Conservation (phyloP, 169 alveolate species). For the Hepatocystis sp. region DNA sequence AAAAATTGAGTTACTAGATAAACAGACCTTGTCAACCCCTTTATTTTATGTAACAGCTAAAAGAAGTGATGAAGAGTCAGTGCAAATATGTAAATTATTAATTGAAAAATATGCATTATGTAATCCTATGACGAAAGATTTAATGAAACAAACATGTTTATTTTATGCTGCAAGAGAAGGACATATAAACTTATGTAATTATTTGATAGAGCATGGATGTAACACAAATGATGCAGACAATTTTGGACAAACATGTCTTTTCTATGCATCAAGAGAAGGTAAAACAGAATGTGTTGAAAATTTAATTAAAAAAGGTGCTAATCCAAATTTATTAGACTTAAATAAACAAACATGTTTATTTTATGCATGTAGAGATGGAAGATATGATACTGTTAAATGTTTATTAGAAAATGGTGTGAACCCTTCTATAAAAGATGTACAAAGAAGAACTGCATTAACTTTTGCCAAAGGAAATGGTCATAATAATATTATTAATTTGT, state of each 20-base stretch:
- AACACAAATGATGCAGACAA: slow-evolving; percentile 92
- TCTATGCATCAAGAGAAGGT: slow-evolving; percentile 95
- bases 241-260: slow-evolving; percentile 92
- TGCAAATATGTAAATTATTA: slow-evolving; percentile 86
- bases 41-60: slow-evolving; percentile 90
- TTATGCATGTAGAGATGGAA: slow-evolving; percentile 94
- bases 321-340: slow-evolving; percentile 90
- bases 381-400: slow-evolving; percentile 90
- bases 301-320: slow-evolving; percentile 89
- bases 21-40: slow-evolving; percentile 85
- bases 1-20: slow-evolving; percentile 76
- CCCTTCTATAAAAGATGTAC: slow-evolving; percentile 89
- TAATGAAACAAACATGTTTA: slow-evolving; percentile 92
- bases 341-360: slow-evolving; percentile 92
- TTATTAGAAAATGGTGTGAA: slow-evolving; percentile 91
- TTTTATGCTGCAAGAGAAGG: slow-evolving; percentile 97
- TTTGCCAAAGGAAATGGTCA: slow-evolving; percentile 93
- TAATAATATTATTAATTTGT: slow-evolving; percentile 87
- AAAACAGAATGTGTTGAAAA: slow-evolving; percentile 86
- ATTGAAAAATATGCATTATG: slow-evolving; percentile 85
- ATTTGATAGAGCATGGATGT: slow-evolving; percentile 89
- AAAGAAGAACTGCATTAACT: slow-evolving; percentile 91
- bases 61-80: slow-evolving; percentile 89
- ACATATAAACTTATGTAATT: slow-evolving; percentile 87
- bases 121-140: slow-evolving; percentile 87